Base-by-base conservation (phyloP, 768 basidiomycete species). In the Podaxis sp. region DNA sequence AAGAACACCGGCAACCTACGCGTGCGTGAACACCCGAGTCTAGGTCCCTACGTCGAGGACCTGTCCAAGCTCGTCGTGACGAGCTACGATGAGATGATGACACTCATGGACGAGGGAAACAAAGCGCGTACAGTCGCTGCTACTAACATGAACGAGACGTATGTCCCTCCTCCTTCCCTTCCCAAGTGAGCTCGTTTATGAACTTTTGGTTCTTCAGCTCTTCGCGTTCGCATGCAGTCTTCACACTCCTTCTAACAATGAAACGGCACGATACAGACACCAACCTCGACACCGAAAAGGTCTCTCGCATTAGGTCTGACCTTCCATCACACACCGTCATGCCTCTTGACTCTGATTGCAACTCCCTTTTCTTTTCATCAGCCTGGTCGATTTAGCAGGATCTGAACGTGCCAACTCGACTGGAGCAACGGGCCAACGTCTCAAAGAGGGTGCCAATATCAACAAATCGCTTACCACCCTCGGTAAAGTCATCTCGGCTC, bases 131-230 rank as follows among this genome's bases (percentile, higher is more conserved):
- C 97, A 13, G 96, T 99, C 23, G 97, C 97, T 21, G 95, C 97
- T 25, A 99, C 97, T 21, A 95, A 97, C 75, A 99, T 99, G 97
- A 99, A 99, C 76, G 97, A 98, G 76, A 97, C 95, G 83, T 92
- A 71, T 67, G 87, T 76, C 50, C 50, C 62, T 48, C 47, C 61
- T 60, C 59, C 59, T 42, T 53, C 54, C 36, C 25, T 32, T 59
- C 38, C 56, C 52, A 38, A 50, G 59, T 64, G 48, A 32, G 1
- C 32, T 32, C 32, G 6, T 60, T 57, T 52, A 50, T 35, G 38
- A 42, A 42, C 27, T 28, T 61, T 35, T 53, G 1, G 21, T 48
- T 64, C 37, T 56, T 28, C 67, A 93, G 91, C 16, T 96, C 94
- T 6, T 97, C 95, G 11, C 91, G 97, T 70, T 97, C 95, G 13